phyloP scores from a whole-genome alignment of 108 stramenopile genomes.

The Cyclotella baltica region DNA sequence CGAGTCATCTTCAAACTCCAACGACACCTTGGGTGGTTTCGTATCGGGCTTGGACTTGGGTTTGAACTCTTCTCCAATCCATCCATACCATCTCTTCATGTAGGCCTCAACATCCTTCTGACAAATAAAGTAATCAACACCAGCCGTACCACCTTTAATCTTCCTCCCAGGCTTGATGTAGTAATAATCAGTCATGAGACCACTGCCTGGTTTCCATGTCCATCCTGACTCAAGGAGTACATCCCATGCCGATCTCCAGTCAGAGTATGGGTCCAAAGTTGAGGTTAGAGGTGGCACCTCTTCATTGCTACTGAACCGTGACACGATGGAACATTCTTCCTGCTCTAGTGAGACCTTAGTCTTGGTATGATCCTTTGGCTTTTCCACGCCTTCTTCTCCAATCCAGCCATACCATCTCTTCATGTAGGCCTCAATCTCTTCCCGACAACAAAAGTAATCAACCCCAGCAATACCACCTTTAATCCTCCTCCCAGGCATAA shows the following conservation, averaged over 20 bases:
- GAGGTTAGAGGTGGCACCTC: conserved; percentile 22
- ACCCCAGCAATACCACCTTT: conserved; percentile 13
- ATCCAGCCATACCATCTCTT: conserved; percentile 25
- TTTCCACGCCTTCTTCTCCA: not conserved
- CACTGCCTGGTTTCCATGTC: conserved; percentile 42
- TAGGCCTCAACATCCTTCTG: conserved; percentile 41
- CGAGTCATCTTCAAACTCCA: not conserved
- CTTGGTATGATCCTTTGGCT: not conserved
- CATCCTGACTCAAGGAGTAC: conserved; percentile 38
- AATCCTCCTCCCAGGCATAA: conserved; percentile 30
- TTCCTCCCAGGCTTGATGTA: conserved; percentile 43
- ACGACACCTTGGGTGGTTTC: not conserved
- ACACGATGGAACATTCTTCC: not conserved
- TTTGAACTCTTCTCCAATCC: conserved; percentile 15
- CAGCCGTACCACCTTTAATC: conserved; percentile 32
- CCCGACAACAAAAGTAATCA: conserved; percentile 41
- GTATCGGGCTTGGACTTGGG: not conserved
- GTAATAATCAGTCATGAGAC: conserved; percentile 50
- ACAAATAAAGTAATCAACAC: conserved; percentile 42
- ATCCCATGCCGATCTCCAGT: conserved; percentile 40
- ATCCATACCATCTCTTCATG: conserved; percentile 47
- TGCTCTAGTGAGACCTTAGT: not conserved
- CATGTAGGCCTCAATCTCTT: conserved; percentile 21
- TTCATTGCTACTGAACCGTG: conserved; percentile 2
- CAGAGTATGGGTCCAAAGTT: conserved; percentile 11